Percentiles rank a stretch among this genome's conserved stretches.
phyloP scores from a whole-genome alignment of 352 stramenopile genomes.

The Phytophthora brassicae region DNA sequence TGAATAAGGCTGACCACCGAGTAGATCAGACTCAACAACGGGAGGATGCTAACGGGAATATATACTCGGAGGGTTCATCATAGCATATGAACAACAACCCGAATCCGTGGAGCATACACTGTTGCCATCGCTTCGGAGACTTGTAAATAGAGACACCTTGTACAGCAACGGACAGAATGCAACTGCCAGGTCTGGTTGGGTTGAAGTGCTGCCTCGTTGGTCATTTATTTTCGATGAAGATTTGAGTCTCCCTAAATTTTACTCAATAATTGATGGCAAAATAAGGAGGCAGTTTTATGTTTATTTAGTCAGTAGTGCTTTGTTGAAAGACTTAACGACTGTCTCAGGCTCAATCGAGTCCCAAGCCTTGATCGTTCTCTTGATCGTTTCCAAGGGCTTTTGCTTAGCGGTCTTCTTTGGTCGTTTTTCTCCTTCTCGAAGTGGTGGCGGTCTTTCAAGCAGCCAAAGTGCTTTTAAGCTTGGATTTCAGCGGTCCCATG shows the following conservation, averaged over 20 bases:
- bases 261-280: constrained; percentile 7
- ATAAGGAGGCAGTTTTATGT: constrained; percentile 16
- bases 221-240: neutral
- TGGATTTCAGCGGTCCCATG: constrained; percentile 11
- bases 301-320: constrained; percentile 6
- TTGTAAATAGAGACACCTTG: too few species aligned
- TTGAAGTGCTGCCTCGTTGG: neutral
- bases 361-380: constrained; percentile 6
- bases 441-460: neutral
- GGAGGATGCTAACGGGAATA: too few species aligned
- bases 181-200: neutral
- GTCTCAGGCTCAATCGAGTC: neutral
- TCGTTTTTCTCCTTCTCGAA: neutral
- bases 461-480: constrained; percentile 9
- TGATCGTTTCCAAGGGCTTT: constrained; percentile 12
- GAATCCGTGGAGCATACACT: too few species aligned
- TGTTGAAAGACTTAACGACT: constrained; percentile 13
- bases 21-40: too few species aligned
- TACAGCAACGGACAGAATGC: constrained; percentile 8
- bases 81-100: too few species aligned
- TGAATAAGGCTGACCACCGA: too few species aligned
- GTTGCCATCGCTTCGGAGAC: too few species aligned
- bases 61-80: too few species aligned
- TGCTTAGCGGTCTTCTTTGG: constrained; percentile 5
- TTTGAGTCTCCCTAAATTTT: constrained; percentile 2